Base-by-base conservation (phyloP, 1,139 yeast genomes). In the Yamadazyma epiphylla region DNA sequence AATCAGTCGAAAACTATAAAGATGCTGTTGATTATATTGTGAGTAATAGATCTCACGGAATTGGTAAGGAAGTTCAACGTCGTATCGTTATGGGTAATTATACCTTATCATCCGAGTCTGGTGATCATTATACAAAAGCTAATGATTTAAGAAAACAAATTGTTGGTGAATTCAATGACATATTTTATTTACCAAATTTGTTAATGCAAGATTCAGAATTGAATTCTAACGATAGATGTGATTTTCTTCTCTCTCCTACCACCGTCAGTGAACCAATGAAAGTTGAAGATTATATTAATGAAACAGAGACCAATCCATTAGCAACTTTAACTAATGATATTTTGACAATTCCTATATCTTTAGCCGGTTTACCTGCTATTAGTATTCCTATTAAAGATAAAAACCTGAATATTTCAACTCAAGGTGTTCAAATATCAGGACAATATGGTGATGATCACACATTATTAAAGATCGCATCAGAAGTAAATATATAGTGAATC, bases 361-460 rank as follows among this genome's bases (percentile, higher is more conserved):
- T 94, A 39, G 94, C 95, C 0, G 98, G 97, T 0, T 58, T 91
- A 3, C 99, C 99, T 1, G 75, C 95, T 0, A 69, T 89, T 8
- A 73, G 83, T 0, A 60, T 89, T 2, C 98, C 98, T 1, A 70
- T 63, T 48, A 55, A 49, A 11, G 41, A 39, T 5, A 47, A 52
- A 3, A 53, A 56, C 2, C 15, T 22, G 4, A 13, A 19, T 5
- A 27, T 23, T 12, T 32, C 40, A 1, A 41, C 51, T 9, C 74
- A 77, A 0, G 74, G 85, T 1, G 63, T 91, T 21, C 98, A 94
- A 50, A 46, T 91, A 2, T 73, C 80, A 49, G 95, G 91, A 1
- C 98, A 89, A 53, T 84, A 64, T 49, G 97, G 96, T 5, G 81
- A 83, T 43, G 98, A 94, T 50, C 46, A 55, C 7, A 60, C 66